phyloP scores from a whole-genome alignment of 208 protist genomes.

The Acanthamoeba polyphaga region DNA sequence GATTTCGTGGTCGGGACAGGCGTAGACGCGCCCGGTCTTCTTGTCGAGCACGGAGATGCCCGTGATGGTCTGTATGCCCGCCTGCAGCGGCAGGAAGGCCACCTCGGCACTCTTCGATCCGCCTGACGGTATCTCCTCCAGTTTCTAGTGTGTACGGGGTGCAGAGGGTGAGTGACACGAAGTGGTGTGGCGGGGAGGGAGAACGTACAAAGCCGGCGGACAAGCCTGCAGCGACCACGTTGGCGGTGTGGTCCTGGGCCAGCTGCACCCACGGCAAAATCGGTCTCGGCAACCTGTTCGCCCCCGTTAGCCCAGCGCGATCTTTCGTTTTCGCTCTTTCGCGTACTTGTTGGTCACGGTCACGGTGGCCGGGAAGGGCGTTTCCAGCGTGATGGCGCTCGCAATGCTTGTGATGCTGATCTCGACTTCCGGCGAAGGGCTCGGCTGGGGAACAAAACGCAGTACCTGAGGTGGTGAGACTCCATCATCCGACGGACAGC shows the following conservation, averaged over 20 bases:
- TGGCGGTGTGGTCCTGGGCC: neutral
- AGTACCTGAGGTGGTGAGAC: neutral
- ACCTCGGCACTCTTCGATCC: conserved; percentile 18
- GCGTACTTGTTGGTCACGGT: conserved; percentile 21
- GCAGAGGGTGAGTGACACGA: too few species aligned
- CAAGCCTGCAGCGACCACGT: neutral
- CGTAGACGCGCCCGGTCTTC: neutral
- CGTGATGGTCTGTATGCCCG: conserved; percentile 16
- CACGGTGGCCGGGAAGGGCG: conserved; percentile 2
- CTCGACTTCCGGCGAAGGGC: conserved; percentile 4
- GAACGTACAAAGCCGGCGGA: conserved; percentile 24
- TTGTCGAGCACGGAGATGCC: conserved; percentile 60
- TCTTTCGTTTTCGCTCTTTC: too few species aligned
- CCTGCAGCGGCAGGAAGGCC: neutral
- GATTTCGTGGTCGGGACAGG: conserved; percentile 10
- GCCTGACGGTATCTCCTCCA: conserved; percentile 27
- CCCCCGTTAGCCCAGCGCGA: neutral
- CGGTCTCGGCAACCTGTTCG: neutral
- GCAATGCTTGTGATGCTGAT: conserved; percentile 12
- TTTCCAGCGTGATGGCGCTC: neutral
- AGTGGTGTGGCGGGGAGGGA: neutral
- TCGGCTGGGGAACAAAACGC: neutral
- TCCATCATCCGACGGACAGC: neutral
- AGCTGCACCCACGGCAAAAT: conserved; percentile 36
- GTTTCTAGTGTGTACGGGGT: neutral